Percentiles rank a stretch among this genome's conserved stretches.
These are phyloP conservation scores for Brasilioporus rufonigricans DNA, from an alignment of 768 basidiomycete species.

Conservation along the genomic window DNA sequence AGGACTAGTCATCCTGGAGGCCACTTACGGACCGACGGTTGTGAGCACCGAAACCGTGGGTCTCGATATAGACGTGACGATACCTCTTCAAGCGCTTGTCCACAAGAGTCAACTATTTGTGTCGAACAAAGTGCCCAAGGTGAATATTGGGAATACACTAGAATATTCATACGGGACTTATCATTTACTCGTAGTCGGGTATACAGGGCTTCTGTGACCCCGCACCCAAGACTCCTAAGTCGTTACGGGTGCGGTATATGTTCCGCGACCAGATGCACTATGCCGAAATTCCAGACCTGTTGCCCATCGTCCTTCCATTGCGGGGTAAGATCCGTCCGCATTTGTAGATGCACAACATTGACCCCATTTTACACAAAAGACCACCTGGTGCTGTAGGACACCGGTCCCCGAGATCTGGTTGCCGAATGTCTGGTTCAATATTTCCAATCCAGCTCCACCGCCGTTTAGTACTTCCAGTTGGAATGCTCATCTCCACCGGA, in stretches of 20 bases:
- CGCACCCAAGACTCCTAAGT: conserved; percentile 68
- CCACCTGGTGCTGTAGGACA: conserved; percentile 27
- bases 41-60: conserved; percentile 49
- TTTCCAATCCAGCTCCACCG: conserved; percentile 1
- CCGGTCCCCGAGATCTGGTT: neutral
- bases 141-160: conserved; percentile 24
- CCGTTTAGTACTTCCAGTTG: neutral
- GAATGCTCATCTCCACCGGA: conserved; percentile 8
- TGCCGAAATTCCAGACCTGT: conserved; percentile 71
- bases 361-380: conserved; percentile 20
- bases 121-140: conserved; percentile 74
- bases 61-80: conserved; percentile 71
- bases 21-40: conserved; percentile 63
- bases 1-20: conserved; percentile 79
- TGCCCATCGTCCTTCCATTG: conserved; percentile 70
- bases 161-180: conserved; percentile 2
- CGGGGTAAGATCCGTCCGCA: conserved; percentile 51
- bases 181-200: conserved; percentile 44
- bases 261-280: conserved; percentile 76
- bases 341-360: neutral
- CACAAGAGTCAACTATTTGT: conserved; percentile 76
- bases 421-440: conserved; percentile 3
- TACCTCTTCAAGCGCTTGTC: conserved; percentile 80
- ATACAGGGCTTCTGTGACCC: conserved; percentile 91
- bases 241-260: conserved; percentile 67